A percentile compares a stretch with the other conserved stretches of the same genome.
Conservation (phyloP, 805 yeast genomes). For the Starmerella sp. region DNA sequence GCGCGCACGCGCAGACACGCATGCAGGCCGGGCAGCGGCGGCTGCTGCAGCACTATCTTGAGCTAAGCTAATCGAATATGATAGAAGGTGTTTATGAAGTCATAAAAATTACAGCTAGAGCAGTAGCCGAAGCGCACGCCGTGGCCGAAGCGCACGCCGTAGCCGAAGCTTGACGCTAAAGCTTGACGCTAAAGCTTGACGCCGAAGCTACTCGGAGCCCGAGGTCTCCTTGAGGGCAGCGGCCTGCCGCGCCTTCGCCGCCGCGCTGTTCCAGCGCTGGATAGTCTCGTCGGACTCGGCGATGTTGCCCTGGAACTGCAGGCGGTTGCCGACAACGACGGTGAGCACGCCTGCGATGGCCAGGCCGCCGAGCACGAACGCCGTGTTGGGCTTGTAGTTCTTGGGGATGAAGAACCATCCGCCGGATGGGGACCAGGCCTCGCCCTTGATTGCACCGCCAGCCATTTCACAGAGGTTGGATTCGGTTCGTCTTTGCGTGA, state of each 20-base stretch:
- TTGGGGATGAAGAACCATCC: conserved; percentile 48
- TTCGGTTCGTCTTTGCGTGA: background rate
- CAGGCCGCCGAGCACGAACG: conserved; percentile 34
- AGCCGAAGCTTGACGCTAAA: too few relatives aligned
- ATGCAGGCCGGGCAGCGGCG: conserved; percentile 26
- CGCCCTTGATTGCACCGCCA: conserved; percentile 26
- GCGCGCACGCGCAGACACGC: conserved; percentile 8
- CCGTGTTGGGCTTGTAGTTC: conserved; percentile 39
- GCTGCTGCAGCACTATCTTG: conserved; percentile 22
- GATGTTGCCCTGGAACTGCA: conserved; percentile 31
- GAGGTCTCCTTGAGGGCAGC: conserved; percentile 23
- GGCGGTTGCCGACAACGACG: conserved; percentile 32
- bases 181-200: too few relatives aligned
- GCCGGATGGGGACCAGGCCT: conserved; percentile 38
- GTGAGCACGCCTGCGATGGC: conserved; percentile 29
- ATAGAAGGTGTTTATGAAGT: too few relatives aligned
- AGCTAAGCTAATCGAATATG: background rate
- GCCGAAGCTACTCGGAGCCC: conserved; percentile 7
- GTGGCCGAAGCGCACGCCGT: too few relatives aligned
- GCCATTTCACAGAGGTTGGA: conserved; percentile 15
- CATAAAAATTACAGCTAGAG: too few relatives aligned
- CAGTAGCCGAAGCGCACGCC: too few relatives aligned
- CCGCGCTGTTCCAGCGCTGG: conserved; percentile 39
- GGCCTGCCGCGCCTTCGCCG: conserved; percentile 29
- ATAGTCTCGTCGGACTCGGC: conserved; percentile 34